Percentiles rank a stretch among this genome's conserved stretches.
Conservation (phyloP, 495 filamentous ascomycete genomes). For the Articulospora tetracladia region DNA sequence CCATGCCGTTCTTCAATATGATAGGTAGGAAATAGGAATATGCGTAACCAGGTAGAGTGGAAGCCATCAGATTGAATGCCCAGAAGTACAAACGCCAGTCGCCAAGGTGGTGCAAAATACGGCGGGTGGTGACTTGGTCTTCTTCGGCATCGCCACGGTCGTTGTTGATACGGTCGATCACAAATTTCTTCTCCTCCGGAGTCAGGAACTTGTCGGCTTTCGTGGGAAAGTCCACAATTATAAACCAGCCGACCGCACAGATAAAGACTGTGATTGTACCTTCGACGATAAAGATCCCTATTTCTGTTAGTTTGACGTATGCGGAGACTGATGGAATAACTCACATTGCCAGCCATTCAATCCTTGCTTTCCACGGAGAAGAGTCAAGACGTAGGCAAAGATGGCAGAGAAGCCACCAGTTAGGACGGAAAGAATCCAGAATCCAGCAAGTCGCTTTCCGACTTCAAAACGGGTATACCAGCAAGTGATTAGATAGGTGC, state of each 20-base stretch:
- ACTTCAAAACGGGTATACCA: conserved; percentile 66
- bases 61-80: conserved; percentile 1
- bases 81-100: background rate
- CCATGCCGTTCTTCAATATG: conserved; percentile 53
- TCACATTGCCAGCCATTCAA: conserved; percentile 61
- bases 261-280: conserved; percentile 63
- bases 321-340: conserved; percentile 21
- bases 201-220: conserved; percentile 49
- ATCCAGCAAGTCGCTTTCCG: conserved; percentile 58
- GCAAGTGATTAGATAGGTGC: conserved; percentile 57
- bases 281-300: conserved; percentile 48
- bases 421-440: conserved; percentile 61
- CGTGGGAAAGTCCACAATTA: conserved; percentile 60
- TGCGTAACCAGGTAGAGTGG: conserved; percentile 36
- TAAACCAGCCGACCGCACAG: conserved; percentile 43
- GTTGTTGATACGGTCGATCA: conserved; percentile 53
- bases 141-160: conserved; percentile 52
- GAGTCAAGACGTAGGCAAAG: conserved; percentile 61
- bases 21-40: conserved; percentile 64
- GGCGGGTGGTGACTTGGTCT: background rate
- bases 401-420: conserved; percentile 61
- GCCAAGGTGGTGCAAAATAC: background rate
- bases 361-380: conserved; percentile 44
- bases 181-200: conserved; percentile 46
- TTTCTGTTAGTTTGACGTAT: conserved; percentile 34